These are phyloP conservation scores for Myxozyma sirexii DNA, from an alignment of 805 yeast species.

Conservation along the genomic window DNA sequence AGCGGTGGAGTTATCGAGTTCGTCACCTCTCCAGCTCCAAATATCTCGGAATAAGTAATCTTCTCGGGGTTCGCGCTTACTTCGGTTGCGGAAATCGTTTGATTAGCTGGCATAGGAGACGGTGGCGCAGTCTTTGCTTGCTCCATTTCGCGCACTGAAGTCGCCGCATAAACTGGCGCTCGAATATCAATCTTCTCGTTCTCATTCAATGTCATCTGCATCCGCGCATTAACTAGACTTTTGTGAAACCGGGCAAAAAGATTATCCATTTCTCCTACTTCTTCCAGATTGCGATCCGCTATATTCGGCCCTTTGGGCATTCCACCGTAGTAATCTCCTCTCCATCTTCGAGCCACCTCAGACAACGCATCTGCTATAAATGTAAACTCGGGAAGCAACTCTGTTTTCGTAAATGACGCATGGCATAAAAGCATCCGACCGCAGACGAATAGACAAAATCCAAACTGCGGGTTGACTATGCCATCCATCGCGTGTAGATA, in stretches of 20 bases:
- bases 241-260: conserved; percentile 6
- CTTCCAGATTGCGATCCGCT: not conserved
- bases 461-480: conserved; percentile 16
- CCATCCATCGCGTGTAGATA: conserved; percentile 15
- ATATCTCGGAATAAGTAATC: not conserved
- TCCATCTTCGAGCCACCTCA: conserved; percentile 14
- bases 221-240: conserved; percentile 5
- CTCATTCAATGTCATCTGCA: conserved; percentile 7
- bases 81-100: too few species aligned
- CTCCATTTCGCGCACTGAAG: not conserved
- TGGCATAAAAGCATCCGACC: conserved; percentile 18
- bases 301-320: not conserved
- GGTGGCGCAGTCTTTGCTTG: not conserved
- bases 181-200: conserved; percentile 12
- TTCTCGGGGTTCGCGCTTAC: not conserved
- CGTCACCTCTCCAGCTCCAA: not conserved
- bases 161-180: conserved; percentile 14
- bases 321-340: conserved; percentile 7
- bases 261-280: conserved; percentile 11
- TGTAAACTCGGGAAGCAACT: conserved; percentile 11
- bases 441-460: conserved; percentile 20
- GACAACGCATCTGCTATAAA: conserved; percentile 5
- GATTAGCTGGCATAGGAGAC: not conserved
- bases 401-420: conserved; percentile 4
- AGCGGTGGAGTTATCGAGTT: not conserved